These are phyloP conservation scores for Xerocomus cyaneibrunnescens DNA, from an alignment of 1,284 basidiomycete species.

Conservation along the genomic window DNA sequence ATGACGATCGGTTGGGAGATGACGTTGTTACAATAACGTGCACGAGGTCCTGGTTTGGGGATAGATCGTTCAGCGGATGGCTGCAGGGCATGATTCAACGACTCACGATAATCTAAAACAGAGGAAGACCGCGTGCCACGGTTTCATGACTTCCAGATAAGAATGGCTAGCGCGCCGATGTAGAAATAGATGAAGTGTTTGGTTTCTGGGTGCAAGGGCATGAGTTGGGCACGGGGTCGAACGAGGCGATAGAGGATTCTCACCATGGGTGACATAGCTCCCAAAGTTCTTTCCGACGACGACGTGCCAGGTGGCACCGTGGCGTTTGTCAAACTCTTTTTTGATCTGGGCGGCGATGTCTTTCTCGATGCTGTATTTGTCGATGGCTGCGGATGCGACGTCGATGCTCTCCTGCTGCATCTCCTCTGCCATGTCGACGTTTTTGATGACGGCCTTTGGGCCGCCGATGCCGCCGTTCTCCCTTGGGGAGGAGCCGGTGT, in stretches of 20 bases:
- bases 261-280: constrained; percentile 96
- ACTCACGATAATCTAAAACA: constrained; percentile 32
- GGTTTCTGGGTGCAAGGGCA: constrained; percentile 62
- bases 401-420: constrained; percentile 95
- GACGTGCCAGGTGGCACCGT: constrained; percentile 95
- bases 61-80: constrained; percentile 1
- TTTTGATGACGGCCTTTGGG: constrained; percentile 91
- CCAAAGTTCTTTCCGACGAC: constrained; percentile 99
- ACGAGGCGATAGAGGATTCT: background rate
- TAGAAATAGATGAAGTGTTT: constrained; percentile 99
- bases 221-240: background rate
- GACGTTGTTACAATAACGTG: constrained; percentile 26
- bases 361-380: constrained; percentile 93
- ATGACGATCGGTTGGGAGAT: constrained; percentile 16
- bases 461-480: constrained; percentile 42
- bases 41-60: constrained; percentile 19
- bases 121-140: constrained; percentile 6
- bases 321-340: constrained; percentile 92
- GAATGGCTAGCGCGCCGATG: constrained; percentile 83
- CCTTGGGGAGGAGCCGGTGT: constrained; percentile 46
- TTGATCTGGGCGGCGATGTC: constrained; percentile 98
- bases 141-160: constrained; percentile 90
- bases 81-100: background rate
- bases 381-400: constrained; percentile 80
- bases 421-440: constrained; percentile 95